Base-by-base conservation (phyloP, 208 protist genomes). In the Jaenimonas drosophilae region DNA sequence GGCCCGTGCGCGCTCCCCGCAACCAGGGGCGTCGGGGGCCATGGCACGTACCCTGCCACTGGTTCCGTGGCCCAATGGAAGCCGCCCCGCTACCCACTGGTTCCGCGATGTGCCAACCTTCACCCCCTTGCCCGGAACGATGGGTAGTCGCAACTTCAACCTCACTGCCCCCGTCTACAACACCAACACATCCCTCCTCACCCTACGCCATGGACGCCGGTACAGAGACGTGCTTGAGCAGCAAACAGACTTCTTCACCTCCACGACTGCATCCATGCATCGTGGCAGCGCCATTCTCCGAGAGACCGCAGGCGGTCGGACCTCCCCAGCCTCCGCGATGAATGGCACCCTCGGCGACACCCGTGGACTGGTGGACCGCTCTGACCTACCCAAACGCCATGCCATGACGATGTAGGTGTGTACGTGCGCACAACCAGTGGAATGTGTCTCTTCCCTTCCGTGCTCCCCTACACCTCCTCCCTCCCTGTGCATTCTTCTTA, bases 111-210 rank as follows among this genome's bases (percentile, higher is more conserved):
- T 91, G 14, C 76, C 82, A 19, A 66, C 59, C 6, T 80, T 76
- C 64, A 72, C 80, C 40, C 82, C 82, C 26, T 68, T 91, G 33
- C 82, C 82, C 5, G 82, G 82, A 12, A 87, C 76, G 4, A 45
- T 64, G 36, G 60, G 69, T n/a, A 73, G 71, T 20, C 34, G 49
- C 1, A 66, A 64, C 39, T 45, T 61, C 16, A 33, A 44, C 4
- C 38, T 60, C 0, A 46, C 40, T 14, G 34, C 28, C 2, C 51
- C 58, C n/a, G 32, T 3, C 24, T 50, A 61, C 37, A 20, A 55
- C 12, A 54, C 61, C 3, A 68, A 68, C 44, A 53, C 54, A 88
- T 69, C 57, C 63, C 74, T 4, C 37, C 59, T 0, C 43, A 71
- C 30, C 48, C 70, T 31, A 65, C 61, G 17, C 38, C 49, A 21